These are phyloP conservation scores for Scheffersomyces amazonensis DNA, from an alignment of 805 yeast genomes.

Conservation along the genomic window DNA sequence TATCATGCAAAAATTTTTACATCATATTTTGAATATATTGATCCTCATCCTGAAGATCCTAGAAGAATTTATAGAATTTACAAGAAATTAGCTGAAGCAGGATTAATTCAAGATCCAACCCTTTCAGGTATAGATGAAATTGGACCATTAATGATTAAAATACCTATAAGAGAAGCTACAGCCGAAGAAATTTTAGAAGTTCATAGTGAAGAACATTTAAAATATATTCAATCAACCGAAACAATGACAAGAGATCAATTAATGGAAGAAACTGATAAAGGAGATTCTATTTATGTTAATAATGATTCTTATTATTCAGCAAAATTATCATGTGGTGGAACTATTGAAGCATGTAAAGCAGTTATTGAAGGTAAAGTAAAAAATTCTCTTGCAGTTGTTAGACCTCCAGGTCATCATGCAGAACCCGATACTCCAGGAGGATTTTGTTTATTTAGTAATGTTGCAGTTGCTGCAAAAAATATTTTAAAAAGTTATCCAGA, in stretches of 20 bases:
- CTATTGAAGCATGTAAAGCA: constrained; percentile 93
- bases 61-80: constrained; percentile 91
- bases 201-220: constrained; percentile 78
- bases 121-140: constrained; percentile 70
- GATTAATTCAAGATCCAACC: constrained; percentile 77
- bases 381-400: constrained; percentile 88
- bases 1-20: constrained; percentile 95
- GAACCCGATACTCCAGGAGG: constrained; percentile 98
- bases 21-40: constrained; percentile 88
- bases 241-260: constrained; percentile 75
- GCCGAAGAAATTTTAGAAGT: constrained; percentile 83
- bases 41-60: constrained; percentile 99
- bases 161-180: constrained; percentile 88
- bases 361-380: constrained; percentile 91
- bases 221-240: constrained; percentile 71
- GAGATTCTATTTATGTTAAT: constrained; percentile 93
- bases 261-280: constrained; percentile 79
- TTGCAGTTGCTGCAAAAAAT: constrained; percentile 92
- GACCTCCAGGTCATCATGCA: constrained; percentile 99
- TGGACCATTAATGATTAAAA: constrained; percentile 83
- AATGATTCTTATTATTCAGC: constrained; percentile 88
- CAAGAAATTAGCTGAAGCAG: constrained; percentile 91
- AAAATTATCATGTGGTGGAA: constrained; percentile 91
- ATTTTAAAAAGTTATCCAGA: constrained; percentile 84
- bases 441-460: constrained; percentile 92